Evolutionary conservation across 345 rosid genomes (phyloP).

Genomic region (Camelina hispida): DNA sequence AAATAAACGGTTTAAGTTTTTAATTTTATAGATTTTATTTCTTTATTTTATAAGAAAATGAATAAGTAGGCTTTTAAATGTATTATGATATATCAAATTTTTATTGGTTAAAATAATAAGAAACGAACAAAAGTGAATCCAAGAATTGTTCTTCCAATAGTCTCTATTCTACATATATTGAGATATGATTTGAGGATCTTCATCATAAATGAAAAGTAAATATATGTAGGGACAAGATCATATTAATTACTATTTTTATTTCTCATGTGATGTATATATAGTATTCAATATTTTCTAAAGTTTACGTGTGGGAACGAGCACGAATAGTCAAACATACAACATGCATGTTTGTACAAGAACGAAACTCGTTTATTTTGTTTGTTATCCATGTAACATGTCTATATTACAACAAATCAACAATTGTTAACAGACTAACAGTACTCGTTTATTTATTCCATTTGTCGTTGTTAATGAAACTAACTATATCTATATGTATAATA

Average conservation of each 20-base stretch:
- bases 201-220: conserved; percentile 22
- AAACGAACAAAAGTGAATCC: no score
- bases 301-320: conserved; percentile 37
- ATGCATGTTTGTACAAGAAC: neutral
- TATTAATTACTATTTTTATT: neutral
- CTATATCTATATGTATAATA: neutral
- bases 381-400: neutral
- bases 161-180: neutral
- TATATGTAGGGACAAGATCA: conserved; percentile 24
- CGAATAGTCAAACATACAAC: conserved; percentile 30
- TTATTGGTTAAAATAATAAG: no score
- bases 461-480: neutral
- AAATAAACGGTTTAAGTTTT: no score
- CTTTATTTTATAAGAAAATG: no score
- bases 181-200: conserved; percentile 29
- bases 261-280: conserved; percentile 14
- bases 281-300: neutral
- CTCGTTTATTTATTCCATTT: neutral
- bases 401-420: no score
- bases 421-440: neutral
- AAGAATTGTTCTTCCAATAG: no score
- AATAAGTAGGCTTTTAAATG: no score
- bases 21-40: no score
- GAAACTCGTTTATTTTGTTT: conserved; percentile 6
- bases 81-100: no score